Evolutionary conservation across 1,284 basidiomycete species (phyloP).

Genomic region (Cryptococcus jaspeensis): DNA sequence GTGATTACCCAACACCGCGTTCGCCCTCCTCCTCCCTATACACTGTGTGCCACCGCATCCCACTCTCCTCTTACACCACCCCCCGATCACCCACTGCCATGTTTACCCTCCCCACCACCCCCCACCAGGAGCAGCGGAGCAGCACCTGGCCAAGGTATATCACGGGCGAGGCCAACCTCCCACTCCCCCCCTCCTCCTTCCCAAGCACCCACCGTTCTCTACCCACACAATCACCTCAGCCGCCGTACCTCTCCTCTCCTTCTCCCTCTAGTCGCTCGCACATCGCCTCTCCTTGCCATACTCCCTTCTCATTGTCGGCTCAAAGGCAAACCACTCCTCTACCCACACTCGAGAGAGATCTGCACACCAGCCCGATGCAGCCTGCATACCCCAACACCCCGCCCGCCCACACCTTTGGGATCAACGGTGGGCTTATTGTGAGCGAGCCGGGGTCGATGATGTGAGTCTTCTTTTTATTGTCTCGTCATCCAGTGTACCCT

Average conservation of each 20-base stretch:
- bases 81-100: constrained; percentile 14
- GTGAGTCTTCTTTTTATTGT: constrained; percentile 20
- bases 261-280: constrained; percentile 1
- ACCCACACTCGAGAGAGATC: constrained; percentile 5
- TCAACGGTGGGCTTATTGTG: constrained; percentile 26
- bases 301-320: constrained; percentile 8
- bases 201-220: constrained; percentile 11
- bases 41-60: constrained; percentile 10
- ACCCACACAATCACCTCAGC: constrained; percentile 9
- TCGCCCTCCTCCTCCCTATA: constrained; percentile 5
- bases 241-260: not conserved
- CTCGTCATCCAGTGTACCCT: not conserved
- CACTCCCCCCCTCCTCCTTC: constrained; percentile 11
- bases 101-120: constrained; percentile 24
- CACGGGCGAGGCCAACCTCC: constrained; percentile 5
- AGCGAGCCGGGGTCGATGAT: constrained; percentile 18
- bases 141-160: constrained; percentile 30
- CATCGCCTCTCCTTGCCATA: not conserved
- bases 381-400: constrained; percentile 28
- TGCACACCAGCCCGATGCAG: constrained; percentile 15
- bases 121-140: constrained; percentile 5
- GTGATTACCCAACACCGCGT: constrained; percentile 6
- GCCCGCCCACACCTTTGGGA: constrained; percentile 25
- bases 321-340: constrained; percentile 13
- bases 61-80: too few species aligned